Evolutionary conservation across 345 rosid genomes (phyloP), one percentile per base, ranked within the genome.

Genomic region (Durio zibethinus): DNA sequence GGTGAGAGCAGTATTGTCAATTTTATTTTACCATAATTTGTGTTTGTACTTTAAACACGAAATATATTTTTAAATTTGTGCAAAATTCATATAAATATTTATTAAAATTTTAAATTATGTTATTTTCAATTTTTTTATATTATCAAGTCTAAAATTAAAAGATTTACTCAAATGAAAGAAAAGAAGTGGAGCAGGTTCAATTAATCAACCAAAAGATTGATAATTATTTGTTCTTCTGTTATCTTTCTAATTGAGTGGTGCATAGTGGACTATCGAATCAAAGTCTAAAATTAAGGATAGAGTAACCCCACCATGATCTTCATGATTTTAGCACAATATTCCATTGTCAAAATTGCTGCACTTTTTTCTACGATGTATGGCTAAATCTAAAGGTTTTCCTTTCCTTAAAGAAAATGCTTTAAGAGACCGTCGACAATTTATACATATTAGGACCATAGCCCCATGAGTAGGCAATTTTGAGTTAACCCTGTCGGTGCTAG

Each of bases 281-380:
- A 70, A 70, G 36, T 42, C 36, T 25, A 14, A 45, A 68, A 25
- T 68, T 7, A 47, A 69, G 23, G 38, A 43, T 16, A 47, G 8
- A 29, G 15, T 50, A 48, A 71, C 25, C 74, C 74, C 60, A 69
- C 73, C 73, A 47, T 29, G 60, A 31, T 71, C 18, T 71, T 71
- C 18, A 50, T 10, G 31, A 18, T 18, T 70, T 29, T 48, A 33
- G 59, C 60, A 29, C 18, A 18, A 31, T 70, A 18, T 16, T 31
- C 25, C 74, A 3, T 27, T 29, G 42, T 70, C 59, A 48, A 71
- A 48, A 50, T 20, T 61, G 74, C 45, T 31, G 60, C 74, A 50
- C 7, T 5, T 48, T 29, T 25, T 31, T 69, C 56, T 43, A 14
- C 53, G 2, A 67, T 70, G 59, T 29, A 61, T 47, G 57, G 31